phyloP scores from a whole-genome alignment of 1,139 yeast genomes.

The Nakaseomyces bracarensis region DNA sequence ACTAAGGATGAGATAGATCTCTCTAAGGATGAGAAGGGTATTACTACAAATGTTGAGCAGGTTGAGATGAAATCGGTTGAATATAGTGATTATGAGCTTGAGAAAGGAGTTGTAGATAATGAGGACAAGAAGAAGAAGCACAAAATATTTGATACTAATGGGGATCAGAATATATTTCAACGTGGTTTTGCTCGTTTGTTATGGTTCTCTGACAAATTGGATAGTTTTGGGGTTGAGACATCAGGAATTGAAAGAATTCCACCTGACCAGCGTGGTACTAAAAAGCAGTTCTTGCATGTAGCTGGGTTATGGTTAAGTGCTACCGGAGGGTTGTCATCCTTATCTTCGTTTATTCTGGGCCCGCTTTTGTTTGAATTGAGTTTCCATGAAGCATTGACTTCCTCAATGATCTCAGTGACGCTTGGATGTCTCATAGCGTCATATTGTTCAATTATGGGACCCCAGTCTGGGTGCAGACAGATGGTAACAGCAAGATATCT shows the following conservation, averaged over 20 bases:
- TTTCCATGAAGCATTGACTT: conserved; percentile 49
- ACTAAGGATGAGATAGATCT: conserved; percentile 1
- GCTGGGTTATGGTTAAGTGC: conserved; percentile 78
- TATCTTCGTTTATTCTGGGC: conserved; percentile 72
- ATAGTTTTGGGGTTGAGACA: conserved; percentile 57
- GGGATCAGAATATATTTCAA: background rate
- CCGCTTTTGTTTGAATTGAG: conserved; percentile 63
- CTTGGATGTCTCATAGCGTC: conserved; percentile 72
- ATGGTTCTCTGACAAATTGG: conserved; percentile 33
- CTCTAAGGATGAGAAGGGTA: conserved; percentile 1
- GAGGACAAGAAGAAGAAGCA: background rate
- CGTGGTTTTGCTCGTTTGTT: conserved; percentile 5
- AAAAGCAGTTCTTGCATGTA: conserved; percentile 49
- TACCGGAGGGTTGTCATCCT: conserved; percentile 75
- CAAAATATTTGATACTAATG: background rate
- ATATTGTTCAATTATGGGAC: conserved; percentile 78
- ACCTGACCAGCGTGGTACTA: conserved; percentile 57
- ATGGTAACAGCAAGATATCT: conserved; percentile 74
- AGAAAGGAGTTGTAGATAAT: conserved; percentile 1
- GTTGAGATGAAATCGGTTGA: conserved; percentile 2
- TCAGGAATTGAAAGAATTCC: conserved; percentile 74
- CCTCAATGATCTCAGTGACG: conserved; percentile 54
- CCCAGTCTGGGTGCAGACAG: conserved; percentile 78
- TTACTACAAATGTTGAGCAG: conserved; percentile 5
- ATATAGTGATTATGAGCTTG: conserved; percentile 1